Conservation (phyloP, 805 yeast genomes). For the Schizosaccharomyces osmophilus region DNA sequence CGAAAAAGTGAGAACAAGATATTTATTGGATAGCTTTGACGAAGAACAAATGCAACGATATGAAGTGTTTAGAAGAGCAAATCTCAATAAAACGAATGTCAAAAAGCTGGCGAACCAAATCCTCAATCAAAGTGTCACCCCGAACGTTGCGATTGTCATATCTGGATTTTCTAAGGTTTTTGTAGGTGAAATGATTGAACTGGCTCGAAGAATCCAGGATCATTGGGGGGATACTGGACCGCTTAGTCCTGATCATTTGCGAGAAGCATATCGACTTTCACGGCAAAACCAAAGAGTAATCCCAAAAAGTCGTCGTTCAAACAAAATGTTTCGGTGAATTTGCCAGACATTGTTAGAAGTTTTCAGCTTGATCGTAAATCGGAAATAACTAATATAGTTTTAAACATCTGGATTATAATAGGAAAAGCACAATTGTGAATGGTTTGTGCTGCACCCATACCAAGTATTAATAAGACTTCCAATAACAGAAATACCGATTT, state of each 20-base stretch:
- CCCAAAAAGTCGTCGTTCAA: neutral
- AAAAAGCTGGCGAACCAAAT: slow-evolving; percentile 59
- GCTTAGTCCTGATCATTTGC: slow-evolving; percentile 53
- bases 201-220: slow-evolving; percentile 17
- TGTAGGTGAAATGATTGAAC: slow-evolving; percentile 71
- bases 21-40: slow-evolving; percentile 24
- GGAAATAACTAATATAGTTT: no score
- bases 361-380: no score
- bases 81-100: slow-evolving; percentile 46
- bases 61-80: slow-evolving; percentile 65
- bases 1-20: neutral
- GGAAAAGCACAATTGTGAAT: no score
- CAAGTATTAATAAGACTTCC: no score
- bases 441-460: no score
- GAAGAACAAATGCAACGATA: slow-evolving; percentile 69
- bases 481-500: no score
- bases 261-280: slow-evolving; percentile 72
- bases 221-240: slow-evolving; percentile 18
- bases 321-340: neutral
- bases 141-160: slow-evolving; percentile 52
- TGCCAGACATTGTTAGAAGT: neutral
- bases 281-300: slow-evolving; percentile 23
- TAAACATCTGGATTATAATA: no score
- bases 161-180: slow-evolving; percentile 75
- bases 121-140: slow-evolving; percentile 56